Evolutionary conservation across 441 rosid species (phyloP).

Genomic region (Euphorbia celastroides): DNA sequence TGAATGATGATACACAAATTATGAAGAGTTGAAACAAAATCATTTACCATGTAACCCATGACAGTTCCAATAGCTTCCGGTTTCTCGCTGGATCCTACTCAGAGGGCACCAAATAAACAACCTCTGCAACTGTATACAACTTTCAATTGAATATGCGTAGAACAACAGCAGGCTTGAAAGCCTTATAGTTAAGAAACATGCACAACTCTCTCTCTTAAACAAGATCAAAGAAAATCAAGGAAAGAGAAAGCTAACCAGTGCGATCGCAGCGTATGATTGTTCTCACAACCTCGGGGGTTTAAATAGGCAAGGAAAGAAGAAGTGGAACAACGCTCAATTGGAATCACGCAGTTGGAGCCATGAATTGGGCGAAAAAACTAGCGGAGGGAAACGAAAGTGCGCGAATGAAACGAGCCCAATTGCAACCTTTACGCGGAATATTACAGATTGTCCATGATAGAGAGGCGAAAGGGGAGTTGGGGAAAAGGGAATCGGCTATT

Average conservation of each 20-base stretch:
- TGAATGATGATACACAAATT: not conserved
- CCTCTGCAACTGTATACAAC: not conserved
- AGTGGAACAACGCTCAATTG: slow-evolving; percentile 11
- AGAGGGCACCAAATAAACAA: not conserved
- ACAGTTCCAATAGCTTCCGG: not conserved
- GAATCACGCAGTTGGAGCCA: slow-evolving; percentile 19
- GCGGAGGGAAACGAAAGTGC: slow-evolving; percentile 6
- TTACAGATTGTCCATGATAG: not conserved
- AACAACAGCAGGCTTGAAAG: not conserved
- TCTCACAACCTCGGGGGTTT: not conserved
- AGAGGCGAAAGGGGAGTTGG: not conserved
- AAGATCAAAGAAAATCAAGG: not conserved
- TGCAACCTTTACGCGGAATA: slow-evolving; percentile 14
- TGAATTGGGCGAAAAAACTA: slow-evolving; percentile 1
- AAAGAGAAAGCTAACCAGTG: slow-evolving; percentile 1
- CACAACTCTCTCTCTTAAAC: not conserved
- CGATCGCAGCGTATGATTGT: slow-evolving; percentile 25
- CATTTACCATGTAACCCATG: slow-evolving; percentile 14
- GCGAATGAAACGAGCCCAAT: slow-evolving; percentile 3
- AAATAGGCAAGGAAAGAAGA: slow-evolving; percentile 20
- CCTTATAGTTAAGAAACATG: not conserved
- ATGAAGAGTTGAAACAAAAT: not conserved
- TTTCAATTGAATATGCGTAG: not conserved
- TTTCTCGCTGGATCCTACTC: slow-evolving; percentile 5
- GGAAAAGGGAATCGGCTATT: slow-evolving; percentile 20